A percentile compares a stretch with the other conserved stretches of the same genome.
Evolutionary conservation across 495 filamentous ascomycete genomes (phyloP).

Genomic region (Aspergillus mulundensis): DNA sequence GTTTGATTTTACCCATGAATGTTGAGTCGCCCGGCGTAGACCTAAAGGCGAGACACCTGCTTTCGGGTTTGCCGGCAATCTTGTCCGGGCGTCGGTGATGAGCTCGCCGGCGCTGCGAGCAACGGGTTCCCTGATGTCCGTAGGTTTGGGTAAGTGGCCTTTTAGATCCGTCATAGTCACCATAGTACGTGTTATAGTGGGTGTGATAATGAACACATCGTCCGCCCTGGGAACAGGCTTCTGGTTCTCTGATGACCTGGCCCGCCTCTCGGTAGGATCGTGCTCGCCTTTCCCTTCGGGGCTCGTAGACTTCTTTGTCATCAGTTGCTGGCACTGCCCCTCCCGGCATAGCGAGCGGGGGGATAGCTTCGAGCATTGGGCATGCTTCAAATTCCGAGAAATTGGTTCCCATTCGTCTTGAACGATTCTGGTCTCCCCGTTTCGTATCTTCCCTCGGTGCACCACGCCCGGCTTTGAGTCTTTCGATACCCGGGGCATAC

Average conservation of each 20-base stretch:
- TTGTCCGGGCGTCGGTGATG: slow-evolving; percentile 29
- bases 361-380: slow-evolving; percentile 40
- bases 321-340: slow-evolving; percentile 19
- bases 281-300: slow-evolving; percentile 28
- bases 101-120: slow-evolving; percentile 25
- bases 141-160: slow-evolving; percentile 3
- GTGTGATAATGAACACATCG: slow-evolving; percentile 50
- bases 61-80: slow-evolving; percentile 29
- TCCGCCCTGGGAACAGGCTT: slow-evolving; percentile 22
- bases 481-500: slow-evolving; percentile 24
- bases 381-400: slow-evolving; percentile 44
- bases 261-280: slow-evolving; percentile 12
- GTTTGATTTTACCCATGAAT: slow-evolving; percentile 27
- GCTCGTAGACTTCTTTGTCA: slow-evolving; percentile 18
- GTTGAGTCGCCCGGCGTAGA: slow-evolving; percentile 25
- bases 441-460: slow-evolving; percentile 9
- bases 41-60: slow-evolving; percentile 30
- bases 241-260: slow-evolving; percentile 13
- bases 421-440: slow-evolving; percentile 20
- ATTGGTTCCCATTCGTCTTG: slow-evolving; percentile 31
- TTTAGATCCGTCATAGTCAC: slow-evolving; percentile 21
- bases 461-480: slow-evolving; percentile 17
- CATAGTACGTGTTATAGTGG: slow-evolving; percentile 44
- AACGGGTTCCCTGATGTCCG: slow-evolving; percentile 1
- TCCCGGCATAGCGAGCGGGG: slow-evolving; percentile 31